Evolutionary conservation across 371 early-diverging fungal genomes (phyloP), one percentile per base, ranked within the genome.

Genomic region (Synchytrium microbalum): DNA sequence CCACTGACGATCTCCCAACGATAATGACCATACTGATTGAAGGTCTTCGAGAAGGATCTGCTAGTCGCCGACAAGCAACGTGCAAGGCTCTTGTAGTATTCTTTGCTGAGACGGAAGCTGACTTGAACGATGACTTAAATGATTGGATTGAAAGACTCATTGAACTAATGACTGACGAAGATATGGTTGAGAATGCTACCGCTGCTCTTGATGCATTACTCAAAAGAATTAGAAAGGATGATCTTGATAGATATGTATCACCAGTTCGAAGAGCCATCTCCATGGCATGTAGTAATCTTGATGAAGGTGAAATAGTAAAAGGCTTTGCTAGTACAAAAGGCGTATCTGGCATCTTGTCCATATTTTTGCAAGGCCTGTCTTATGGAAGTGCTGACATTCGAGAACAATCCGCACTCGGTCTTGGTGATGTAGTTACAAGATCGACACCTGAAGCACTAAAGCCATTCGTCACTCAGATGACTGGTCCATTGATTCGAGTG

Each of bases 401-500:
- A 56, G 96, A 95, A 72, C 87, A 86, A 33, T 81, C 94, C 23
- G 93, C 93, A 23, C 76, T 87, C 32, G 90, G 88, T 28, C 80
- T 94, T 69, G 86, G 91, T 57, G 92, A 92, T 60, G 72, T 93
- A 70, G 84, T 92, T 56, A 76, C 79, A 31, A 81, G 87, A 28
- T 91, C 92, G 1, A 80, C 86, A 8, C 75, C 86, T 1, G 84
- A 83, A 23, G 90, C 90, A 1, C 80, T 97, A 55, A 87, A 88
- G 62, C 89, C 93, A 54, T 95, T 88, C 74, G 93, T 93, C 53
- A 95, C 93, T 1, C 91, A 89, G 67, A 92, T 97, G 58, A 92
- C 96, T 2, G 98, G 98, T 63, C 95, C 97, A 27, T 82, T 97
- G 57, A 98, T 98, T 78, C 92, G 98, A 78, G 90, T 95, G 60